These are phyloP conservation scores for Podila epigama DNA, from an alignment of 192 early-diverging fungal species.

Conservation along the genomic window DNA sequence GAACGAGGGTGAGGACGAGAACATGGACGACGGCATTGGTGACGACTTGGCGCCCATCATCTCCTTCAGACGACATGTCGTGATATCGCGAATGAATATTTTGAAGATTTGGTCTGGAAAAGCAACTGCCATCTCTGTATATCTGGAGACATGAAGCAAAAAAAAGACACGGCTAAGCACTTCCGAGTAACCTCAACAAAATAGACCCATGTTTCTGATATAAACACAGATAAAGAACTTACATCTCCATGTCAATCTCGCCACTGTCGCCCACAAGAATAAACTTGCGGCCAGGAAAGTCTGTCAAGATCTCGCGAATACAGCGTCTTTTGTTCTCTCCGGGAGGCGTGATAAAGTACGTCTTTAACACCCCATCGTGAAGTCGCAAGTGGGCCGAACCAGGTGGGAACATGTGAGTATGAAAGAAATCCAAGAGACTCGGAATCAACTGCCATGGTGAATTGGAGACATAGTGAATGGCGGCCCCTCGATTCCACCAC, in stretches of 20 bases:
- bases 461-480: slow-evolving; percentile 91
- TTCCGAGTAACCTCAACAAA: neutral
- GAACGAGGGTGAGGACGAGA: too few relatives aligned
- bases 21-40: slow-evolving; percentile 4
- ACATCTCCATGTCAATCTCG: slow-evolving; percentile 90
- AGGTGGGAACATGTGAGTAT: slow-evolving; percentile 73
- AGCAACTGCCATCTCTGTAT: slow-evolving; percentile 67
- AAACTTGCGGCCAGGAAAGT: slow-evolving; percentile 84
- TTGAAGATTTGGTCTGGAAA: slow-evolving; percentile 77
- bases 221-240: slow-evolving; percentile 19
- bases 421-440: slow-evolving; percentile 76
- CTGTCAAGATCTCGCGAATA: slow-evolving; percentile 50
- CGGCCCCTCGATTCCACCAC: slow-evolving; percentile 63
- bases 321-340: slow-evolving; percentile 14
- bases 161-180: neutral
- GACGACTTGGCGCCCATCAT: neutral
- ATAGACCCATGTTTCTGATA: neutral
- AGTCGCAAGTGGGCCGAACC: slow-evolving; percentile 72
- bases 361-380: slow-evolving; percentile 57
- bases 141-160: slow-evolving; percentile 23
- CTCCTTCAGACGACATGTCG: slow-evolving; percentile 37
- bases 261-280: slow-evolving; percentile 93
- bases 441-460: slow-evolving; percentile 91
- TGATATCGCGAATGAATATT: slow-evolving; percentile 86
- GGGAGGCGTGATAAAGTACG: slow-evolving; percentile 34